phyloP scores from a whole-genome alignment of 1,139 yeast genomes.

The Yamadazyma diospyri region DNA sequence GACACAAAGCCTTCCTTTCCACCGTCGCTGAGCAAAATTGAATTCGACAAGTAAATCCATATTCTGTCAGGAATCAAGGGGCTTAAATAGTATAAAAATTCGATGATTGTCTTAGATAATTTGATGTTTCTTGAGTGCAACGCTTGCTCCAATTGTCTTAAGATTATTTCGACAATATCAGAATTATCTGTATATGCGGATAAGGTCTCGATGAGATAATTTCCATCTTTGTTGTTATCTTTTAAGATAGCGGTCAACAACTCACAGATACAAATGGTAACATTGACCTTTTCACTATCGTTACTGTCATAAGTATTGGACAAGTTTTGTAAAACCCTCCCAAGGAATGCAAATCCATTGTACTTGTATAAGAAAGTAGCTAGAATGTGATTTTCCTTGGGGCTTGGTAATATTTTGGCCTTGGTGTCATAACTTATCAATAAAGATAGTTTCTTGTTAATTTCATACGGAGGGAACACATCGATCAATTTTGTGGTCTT shows the following conservation, averaged over 20 bases:
- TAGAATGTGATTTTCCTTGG: conserved; percentile 41
- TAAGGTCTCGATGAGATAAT: conserved; percentile 50
- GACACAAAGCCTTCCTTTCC: conserved; percentile 70
- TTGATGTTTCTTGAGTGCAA: conserved; percentile 51
- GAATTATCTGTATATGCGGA: conserved; percentile 59
- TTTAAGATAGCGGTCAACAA: conserved; percentile 49
- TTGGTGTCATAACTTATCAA: conserved; percentile 52
- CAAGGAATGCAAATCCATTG: conserved; percentile 85
- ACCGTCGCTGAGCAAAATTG: conserved; percentile 59
- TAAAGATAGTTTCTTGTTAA: conserved; percentile 41
- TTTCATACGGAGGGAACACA: conserved; percentile 50
- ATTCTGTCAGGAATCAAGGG: conserved; percentile 59
- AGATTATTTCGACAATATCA: conserved; percentile 66
- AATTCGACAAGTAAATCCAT: conserved; percentile 74
- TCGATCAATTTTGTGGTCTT: conserved; percentile 38
- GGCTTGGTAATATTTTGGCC: conserved; percentile 63
- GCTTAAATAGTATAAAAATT: conserved; percentile 48
- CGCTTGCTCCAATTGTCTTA: conserved; percentile 66
- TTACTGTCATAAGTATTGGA: conserved; percentile 36
- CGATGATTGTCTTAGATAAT: conserved; percentile 45
- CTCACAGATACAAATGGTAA: conserved; percentile 47
- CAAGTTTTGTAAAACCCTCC: conserved; percentile 69
- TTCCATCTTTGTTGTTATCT: conserved; percentile 35
- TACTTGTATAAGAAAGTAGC: conserved; percentile 71
- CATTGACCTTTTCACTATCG: conserved; percentile 32